Base-by-base conservation (phyloP, 371 early-diverging fungal species). In the Fennellomyces sp. region DNA sequence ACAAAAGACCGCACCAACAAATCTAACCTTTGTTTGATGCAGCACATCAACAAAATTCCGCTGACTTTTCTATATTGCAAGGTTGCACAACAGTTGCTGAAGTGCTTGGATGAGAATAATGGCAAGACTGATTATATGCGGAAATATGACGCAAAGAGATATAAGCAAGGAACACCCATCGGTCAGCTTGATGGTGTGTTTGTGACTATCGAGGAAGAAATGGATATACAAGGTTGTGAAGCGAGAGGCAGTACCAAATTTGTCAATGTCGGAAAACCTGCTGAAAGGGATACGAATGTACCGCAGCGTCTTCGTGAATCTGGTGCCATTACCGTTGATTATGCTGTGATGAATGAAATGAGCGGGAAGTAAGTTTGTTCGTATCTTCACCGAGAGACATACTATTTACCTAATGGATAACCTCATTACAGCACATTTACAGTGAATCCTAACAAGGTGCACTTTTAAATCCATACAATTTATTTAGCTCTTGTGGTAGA, bases 131-230 rank as follows among this genome's bases (percentile, higher is more conserved):
- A 47, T 52, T 87, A 67, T 71, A 72, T 55, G 66, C 82, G 61
- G 28, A 81, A 59, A 61, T 70, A 63, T 51, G 64, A 56, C 63
- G 66, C 49, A 27, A 68, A 26, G 28, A 38, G 93, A 49, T 88
- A 88, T 64, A 59, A 65, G 23, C 55, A 64, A n/a, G 75, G 81
- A 0, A 54, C 42, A 0, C 77, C 86, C 0, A 61, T 87, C 17
- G 83, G 87, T 23, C 79, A 80, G 41, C 68, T 92, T 30, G 93
- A 91, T 68, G 92, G 87, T 53, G 74, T 88, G 5, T 84, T 84
- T 17, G 60, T 84, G 13, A 68, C 81, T 8, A 58, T 87, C 54
- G 86, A 87, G 62, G 88, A 82, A 30, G 88, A 90, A 64, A 10
- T 84, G 41, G 84, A 88, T 52, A 65, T 83, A 17, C 53, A 70